Conservation (phyloP, 805 yeast genomes). For the Starmerella vitae region DNA sequence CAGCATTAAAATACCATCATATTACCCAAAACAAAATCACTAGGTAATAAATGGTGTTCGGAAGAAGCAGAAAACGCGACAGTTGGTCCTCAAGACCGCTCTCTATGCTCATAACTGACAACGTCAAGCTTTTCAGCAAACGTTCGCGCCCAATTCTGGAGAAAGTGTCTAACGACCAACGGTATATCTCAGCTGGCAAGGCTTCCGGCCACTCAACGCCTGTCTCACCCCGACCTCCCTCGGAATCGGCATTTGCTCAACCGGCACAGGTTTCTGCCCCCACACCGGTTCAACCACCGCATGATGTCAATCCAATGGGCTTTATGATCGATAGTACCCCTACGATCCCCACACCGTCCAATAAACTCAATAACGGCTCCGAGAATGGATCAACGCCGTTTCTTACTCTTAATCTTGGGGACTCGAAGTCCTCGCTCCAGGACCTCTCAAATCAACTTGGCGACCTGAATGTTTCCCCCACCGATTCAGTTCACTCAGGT, state of each 20-base stretch:
- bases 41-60: constrained; percentile 16
- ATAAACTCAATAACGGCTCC: not conserved
- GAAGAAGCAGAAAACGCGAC: constrained; percentile 13
- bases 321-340: not conserved
- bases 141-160: constrained; percentile 7
- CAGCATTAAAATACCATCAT: too few relatives aligned
- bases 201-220: not conserved
- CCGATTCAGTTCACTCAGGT: not conserved
- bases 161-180: constrained; percentile 6
- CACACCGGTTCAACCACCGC: not conserved
- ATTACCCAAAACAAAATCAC: too few relatives aligned
- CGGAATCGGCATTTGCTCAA: not conserved
- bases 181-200: not conserved
- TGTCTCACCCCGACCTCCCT: not conserved
- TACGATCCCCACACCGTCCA: not conserved
- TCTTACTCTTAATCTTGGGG: constrained; percentile 12
- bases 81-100: constrained; percentile 18
- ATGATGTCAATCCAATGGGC: too few relatives aligned
- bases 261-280: not conserved
- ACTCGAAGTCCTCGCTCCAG: constrained; percentile 3
- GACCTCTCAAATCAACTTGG: constrained; percentile 8
- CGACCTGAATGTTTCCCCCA: not conserved
- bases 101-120: constrained; percentile 16
- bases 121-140: constrained; percentile 11
- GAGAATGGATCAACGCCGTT: constrained; percentile 4